phyloP scores from a whole-genome alignment of 257 asterid species.

The Nyctanthes arbortristis region DNA sequence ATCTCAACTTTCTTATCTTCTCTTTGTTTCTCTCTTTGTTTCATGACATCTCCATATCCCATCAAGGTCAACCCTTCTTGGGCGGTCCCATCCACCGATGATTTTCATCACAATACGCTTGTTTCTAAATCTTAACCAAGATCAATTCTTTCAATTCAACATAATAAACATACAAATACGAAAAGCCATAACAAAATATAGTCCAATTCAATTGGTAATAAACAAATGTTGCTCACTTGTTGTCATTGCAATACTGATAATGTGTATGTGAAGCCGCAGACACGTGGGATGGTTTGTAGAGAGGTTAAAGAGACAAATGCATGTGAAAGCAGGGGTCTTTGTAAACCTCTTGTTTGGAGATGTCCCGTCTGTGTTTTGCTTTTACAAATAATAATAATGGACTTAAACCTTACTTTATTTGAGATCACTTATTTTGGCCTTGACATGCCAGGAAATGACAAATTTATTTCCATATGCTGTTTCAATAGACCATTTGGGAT shows the following conservation, averaged over 20 bases:
- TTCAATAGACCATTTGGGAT: conserved; percentile 11
- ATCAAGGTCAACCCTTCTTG: conserved; percentile 31
- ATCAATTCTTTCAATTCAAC: not conserved
- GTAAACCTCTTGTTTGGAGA: conserved; percentile 35
- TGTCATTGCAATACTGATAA: conserved; percentile 16
- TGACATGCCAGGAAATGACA: conserved; percentile 3
- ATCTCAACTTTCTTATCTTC: conserved; percentile 22
- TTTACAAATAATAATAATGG: conserved; percentile 17
- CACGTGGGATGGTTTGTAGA: conserved; percentile 23
- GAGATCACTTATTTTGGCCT: not conserved
- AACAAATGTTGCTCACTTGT: conserved; percentile 7
- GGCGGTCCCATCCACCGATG: conserved; percentile 24
- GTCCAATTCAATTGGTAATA: not conserved
- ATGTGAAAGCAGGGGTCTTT: conserved; percentile 38
- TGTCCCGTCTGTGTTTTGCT: conserved; percentile 32
- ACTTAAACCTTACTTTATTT: conserved; percentile 12
- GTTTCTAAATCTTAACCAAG: no score
- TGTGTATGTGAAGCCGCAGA: conserved; percentile 14
- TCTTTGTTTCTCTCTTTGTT: not conserved
- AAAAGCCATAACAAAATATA: not conserved
- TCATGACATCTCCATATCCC: not conserved
- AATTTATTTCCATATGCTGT: conserved; percentile 12
- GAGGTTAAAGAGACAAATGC: conserved; percentile 38
- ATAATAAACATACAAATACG: not conserved
- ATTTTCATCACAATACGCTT: no score